Evolutionary conservation across 2,329 filamentous ascomycete genomes (phyloP), one percentile per base, ranked within the genome.

Genomic region (Cordyceps pruinosa): DNA sequence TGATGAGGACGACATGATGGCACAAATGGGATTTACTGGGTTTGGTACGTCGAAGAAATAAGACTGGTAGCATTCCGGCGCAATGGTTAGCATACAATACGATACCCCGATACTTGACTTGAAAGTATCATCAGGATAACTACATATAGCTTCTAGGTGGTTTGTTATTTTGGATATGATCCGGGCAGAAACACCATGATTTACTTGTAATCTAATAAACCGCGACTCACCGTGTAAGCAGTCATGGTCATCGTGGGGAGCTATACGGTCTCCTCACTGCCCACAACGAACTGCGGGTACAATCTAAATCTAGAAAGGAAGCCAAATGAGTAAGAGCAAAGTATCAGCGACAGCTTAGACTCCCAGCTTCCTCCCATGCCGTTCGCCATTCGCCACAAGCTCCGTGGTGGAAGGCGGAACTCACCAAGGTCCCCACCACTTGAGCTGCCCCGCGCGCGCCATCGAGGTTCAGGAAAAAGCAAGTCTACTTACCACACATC

Each of bases 1-100:
- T 69, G 84, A 87, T 58, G 84, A 86, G 69, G 83, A 87, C 60
- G 84, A 87, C 66, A 85, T 87, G 83, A 82, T 85, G 81, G 82
- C 82, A 12, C 78, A 81, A 59, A 84, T 87, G 80, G 84, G 84
- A 0, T 82, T 87, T 61, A 77, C 77, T 1, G 84, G 83, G 0
- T 88, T 88, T 70, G 84, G 84, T 9, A 74, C 74, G 9, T 80
- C 80, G 3, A 82, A 82, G 65, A 83, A 79, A 70, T 75, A 41
- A 37, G 35, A 48, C 19, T 42, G 17, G 8, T 12, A 50, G 46
- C 54, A 50, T 50, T 32, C 34, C 34, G 54, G 46, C 54, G 54
- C 46, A 57, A 19, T 45, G 10, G 26, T 42, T 45, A n/a, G 45
- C 35, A 56, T 48, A 41, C 15, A 45, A 35, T 45, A 57, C 28